Evolutionary conservation across 1,139 yeast species (phyloP).

Genomic region (Taphrina communis): DNA sequence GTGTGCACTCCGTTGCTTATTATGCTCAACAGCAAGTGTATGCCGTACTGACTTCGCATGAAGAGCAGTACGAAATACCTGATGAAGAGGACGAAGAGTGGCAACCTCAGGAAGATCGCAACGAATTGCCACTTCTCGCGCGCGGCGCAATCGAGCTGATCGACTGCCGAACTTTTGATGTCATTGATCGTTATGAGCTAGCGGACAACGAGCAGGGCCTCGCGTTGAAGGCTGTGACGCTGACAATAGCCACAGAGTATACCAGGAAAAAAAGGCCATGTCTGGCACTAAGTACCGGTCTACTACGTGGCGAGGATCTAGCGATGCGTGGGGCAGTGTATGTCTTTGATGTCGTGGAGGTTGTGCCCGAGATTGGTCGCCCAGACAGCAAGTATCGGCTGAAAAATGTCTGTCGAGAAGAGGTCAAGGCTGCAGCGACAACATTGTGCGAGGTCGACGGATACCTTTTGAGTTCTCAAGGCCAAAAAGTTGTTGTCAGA

Average conservation of each 20-base stretch:
- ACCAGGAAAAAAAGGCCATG: slow-evolving; percentile 69
- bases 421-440: slow-evolving; percentile 83
- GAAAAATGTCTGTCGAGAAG: slow-evolving; percentile 76
- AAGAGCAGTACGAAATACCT: slow-evolving; percentile 66
- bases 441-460: slow-evolving; percentile 83
- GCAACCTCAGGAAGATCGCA: slow-evolving; percentile 47
- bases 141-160: slow-evolving; percentile 69
- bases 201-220: slow-evolving; percentile 71
- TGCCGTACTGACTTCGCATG: slow-evolving; percentile 67
- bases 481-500: slow-evolving; percentile 74
- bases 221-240: slow-evolving; percentile 63
- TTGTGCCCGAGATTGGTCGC: slow-evolving; percentile 86
- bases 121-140: slow-evolving; percentile 61
- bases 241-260: slow-evolving; percentile 58
- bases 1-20: slow-evolving; percentile 71
- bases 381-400: slow-evolving; percentile 85
- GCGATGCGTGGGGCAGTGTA: slow-evolving; percentile 81
- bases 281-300: slow-evolving; percentile 78
- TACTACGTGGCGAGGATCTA: slow-evolving; percentile 79
- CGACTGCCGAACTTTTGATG: slow-evolving; percentile 77
- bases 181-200: slow-evolving; percentile 66
- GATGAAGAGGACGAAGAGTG: slow-evolving; percentile 71
- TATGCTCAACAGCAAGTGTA: slow-evolving; percentile 73
- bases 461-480: slow-evolving; percentile 81
- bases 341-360: slow-evolving; percentile 75